These are phyloP conservation scores for Yamadazyma insecticola DNA, from an alignment of 805 yeast species.

Conservation along the genomic window DNA sequence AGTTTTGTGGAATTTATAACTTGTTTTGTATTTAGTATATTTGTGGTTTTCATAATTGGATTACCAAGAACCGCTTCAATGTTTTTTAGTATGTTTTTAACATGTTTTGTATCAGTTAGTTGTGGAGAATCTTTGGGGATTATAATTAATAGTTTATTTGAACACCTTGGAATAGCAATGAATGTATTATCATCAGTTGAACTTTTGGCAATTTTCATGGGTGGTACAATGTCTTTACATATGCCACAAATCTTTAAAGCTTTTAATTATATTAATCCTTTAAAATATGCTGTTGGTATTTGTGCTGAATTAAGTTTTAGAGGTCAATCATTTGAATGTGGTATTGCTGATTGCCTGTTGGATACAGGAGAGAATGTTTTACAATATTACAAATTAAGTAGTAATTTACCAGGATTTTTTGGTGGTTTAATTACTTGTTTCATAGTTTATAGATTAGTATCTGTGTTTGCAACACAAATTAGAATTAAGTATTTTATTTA, in stretches of 20 bases:
- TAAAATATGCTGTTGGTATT: slow-evolving; percentile 64
- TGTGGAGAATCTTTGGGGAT: slow-evolving; percentile 88
- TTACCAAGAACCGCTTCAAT: slow-evolving; percentile 62
- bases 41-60: slow-evolving; percentile 69
- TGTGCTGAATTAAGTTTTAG: slow-evolving; percentile 56
- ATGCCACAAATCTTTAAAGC: slow-evolving; percentile 67
- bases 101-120: slow-evolving; percentile 50
- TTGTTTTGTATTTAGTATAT: slow-evolving; percentile 51
- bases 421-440: slow-evolving; percentile 35
- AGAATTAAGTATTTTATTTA: slow-evolving; percentile 22
- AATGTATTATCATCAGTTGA: slow-evolving; percentile 63
- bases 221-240: slow-evolving; percentile 77
- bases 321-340: slow-evolving; percentile 49
- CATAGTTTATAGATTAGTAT: slow-evolving; percentile 28
- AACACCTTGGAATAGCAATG: slow-evolving; percentile 76
- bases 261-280: slow-evolving; percentile 71
- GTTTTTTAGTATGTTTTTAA: slow-evolving; percentile 61
- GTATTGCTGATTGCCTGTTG: slow-evolving; percentile 15
- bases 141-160: slow-evolving; percentile 66
- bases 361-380: slow-evolving; percentile 30
- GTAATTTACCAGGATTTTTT: slow-evolving; percentile 21
- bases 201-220: slow-evolving; percentile 75
- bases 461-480: slow-evolving; percentile 18
- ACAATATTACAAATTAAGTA: slow-evolving; percentile 23
- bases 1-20: slow-evolving; percentile 65